Evolutionary conservation across 352 stramenopile genomes (phyloP).

Genomic region (Phytophthora foliorum): DNA sequence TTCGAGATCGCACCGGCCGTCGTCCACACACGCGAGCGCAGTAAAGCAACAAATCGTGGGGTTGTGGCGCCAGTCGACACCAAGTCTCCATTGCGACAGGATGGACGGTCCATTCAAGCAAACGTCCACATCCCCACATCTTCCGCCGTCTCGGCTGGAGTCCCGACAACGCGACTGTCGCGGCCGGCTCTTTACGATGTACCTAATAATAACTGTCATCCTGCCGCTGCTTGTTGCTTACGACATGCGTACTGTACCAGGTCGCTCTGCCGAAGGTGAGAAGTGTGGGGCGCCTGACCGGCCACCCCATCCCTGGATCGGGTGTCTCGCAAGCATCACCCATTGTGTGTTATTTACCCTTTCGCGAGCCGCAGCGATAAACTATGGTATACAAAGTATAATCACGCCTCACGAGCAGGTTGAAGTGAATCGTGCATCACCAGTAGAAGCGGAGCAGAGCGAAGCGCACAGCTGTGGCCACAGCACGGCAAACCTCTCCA

Average conservation of each 20-base stretch:
- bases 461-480: neutral
- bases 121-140: constrained; percentile 28
- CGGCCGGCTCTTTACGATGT: constrained; percentile 17
- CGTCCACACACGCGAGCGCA: constrained; percentile 11
- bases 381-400: too few relatives aligned
- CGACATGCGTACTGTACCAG: too few relatives aligned
- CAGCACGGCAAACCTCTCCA: neutral
- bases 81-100: constrained; percentile 23
- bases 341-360: too few relatives aligned
- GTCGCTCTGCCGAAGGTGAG: too few relatives aligned
- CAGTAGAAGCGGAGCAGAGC: neutral
- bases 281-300: too few relatives aligned
- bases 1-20: constrained; percentile 8
- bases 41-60: constrained; percentile 11
- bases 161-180: neutral
- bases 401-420: too few relatives aligned
- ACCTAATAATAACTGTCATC: neutral
- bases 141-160: constrained; percentile 21
- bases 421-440: neutral
- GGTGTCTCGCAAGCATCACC: too few relatives aligned
- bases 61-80: constrained; percentile 16
- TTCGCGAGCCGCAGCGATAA: too few relatives aligned
- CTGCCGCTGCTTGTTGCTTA: neutral
- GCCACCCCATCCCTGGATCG: neutral
- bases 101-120: constrained; percentile 9